Percentiles rank a stretch among this genome's conserved stretches.
Conservation (phyloP, 148 eudicot genomes). For the Diospyros lotus region DNA sequence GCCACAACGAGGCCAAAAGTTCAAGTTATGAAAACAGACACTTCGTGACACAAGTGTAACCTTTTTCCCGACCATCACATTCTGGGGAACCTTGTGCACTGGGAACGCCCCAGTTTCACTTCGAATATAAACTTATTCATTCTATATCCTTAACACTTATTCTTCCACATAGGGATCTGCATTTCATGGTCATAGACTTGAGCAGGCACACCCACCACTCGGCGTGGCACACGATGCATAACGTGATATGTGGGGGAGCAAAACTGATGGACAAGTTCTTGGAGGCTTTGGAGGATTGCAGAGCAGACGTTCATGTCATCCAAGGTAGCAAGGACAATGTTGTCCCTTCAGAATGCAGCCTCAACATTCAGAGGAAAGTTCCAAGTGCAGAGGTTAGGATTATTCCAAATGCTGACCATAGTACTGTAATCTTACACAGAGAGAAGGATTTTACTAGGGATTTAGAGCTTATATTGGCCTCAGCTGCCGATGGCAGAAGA, state of each 20-base stretch:
- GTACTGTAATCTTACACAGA: slow-evolving; percentile 40
- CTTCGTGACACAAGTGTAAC: too few species aligned
- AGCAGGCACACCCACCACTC: slow-evolving; percentile 77
- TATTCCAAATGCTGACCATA: slow-evolving; percentile 44
- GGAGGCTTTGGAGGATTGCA: slow-evolving; percentile 23
- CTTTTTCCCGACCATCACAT: too few species aligned
- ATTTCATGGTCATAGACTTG: slow-evolving; percentile 38
- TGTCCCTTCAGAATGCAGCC: slow-evolving; percentile 65
- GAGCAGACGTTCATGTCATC: slow-evolving; percentile 35
- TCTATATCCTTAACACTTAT: too few species aligned
- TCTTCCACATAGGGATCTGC: slow-evolving; percentile 33
- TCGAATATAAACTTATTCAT: too few species aligned
- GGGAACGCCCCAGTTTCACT: too few species aligned
- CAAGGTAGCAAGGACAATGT: slow-evolving; percentile 59
- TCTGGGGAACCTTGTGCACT: too few species aligned
- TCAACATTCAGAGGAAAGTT: slow-evolving; percentile 45
- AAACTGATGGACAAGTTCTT: slow-evolving; percentile 47
- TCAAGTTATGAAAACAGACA: too few species aligned
- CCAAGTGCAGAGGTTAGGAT: slow-evolving; percentile 41
- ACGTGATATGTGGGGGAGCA: slow-evolving; percentile 73
- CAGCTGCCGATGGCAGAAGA: slow-evolving; percentile 7
- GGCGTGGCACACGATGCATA: slow-evolving; percentile 91
- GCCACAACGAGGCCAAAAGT: too few species aligned
- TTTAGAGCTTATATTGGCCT: slow-evolving; percentile 50
- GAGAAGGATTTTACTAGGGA: slow-evolving; percentile 38